Base-by-base conservation (phyloP, 2,329 filamentous ascomycete genomes). In the Massarina eburnea region DNA sequence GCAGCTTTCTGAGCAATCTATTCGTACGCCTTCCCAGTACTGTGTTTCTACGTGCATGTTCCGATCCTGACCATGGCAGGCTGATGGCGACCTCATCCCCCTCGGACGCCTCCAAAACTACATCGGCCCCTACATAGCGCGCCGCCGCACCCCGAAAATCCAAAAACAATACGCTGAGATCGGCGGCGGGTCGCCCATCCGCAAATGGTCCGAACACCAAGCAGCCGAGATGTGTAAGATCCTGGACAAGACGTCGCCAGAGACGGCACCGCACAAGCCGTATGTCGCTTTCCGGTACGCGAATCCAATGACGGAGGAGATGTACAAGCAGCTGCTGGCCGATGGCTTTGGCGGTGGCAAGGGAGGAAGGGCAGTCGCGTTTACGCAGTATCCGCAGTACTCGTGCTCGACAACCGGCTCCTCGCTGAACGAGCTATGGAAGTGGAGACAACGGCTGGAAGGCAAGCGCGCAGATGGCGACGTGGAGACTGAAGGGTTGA, bases 281-380 rank as follows among this genome's bases (percentile, higher is more conserved):
- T 99, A 99, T 64, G 91, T 97, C 37, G 92, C 94, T 12, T 99
- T 99, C 71, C 88, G 94, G 52, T 99, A 99, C 66, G 92, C 95
- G 12, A 80, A 91, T 51, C 94, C 94, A 1, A 73, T 99, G 65
- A 99, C 94, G 2, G 94, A 97, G 73, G 84, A 95, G 58, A 96
- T 91, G 83, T 97, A 99, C 69, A 79, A 82, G 43, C 81, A 83
- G 61, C 72, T 99, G 53, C 74, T 99, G 19, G 84, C 83, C 7
- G 94, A 99, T 67, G 94, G 94, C 0, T 96, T 97, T 66, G 92
- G 91, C 9, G 83, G 85, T 42, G 91, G 92, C 4, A 89, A 84
- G 49, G 91, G 91, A n/a, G 92, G 92, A 3, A 82, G 94, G 47
- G 94, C 95, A 1, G 91, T 99, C 4, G 94, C 94, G 1, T 99